A percentile compares a stretch with the other conserved stretches of the same genome.
These are phyloP conservation scores for Angophora floribunda DNA, from an alignment of 345 rosid species.

Conservation along the genomic window DNA sequence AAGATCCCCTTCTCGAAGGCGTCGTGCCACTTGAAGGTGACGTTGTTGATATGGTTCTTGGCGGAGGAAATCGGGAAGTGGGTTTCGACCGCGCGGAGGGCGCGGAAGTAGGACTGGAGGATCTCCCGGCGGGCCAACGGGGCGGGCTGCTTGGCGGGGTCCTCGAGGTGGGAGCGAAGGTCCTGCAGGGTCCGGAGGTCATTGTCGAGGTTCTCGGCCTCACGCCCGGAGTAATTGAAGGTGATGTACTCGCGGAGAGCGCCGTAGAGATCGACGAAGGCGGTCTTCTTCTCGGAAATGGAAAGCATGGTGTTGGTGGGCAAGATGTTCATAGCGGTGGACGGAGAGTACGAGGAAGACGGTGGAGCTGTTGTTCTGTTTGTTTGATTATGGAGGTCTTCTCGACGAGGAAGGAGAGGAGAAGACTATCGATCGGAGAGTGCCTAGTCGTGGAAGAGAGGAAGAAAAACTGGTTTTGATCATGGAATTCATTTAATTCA, in stretches of 20 bases:
- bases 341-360: slow-evolving; percentile 10
- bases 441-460: too few relatives aligned
- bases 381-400: too few relatives aligned
- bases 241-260: slow-evolving; percentile 79
- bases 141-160: slow-evolving; percentile 62
- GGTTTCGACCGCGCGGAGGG: slow-evolving; percentile 73
- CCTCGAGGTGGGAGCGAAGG: slow-evolving; percentile 72
- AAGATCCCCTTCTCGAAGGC: slow-evolving; percentile 49
- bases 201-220: slow-evolving; percentile 81
- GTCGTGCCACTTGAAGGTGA: slow-evolving; percentile 76
- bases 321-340: slow-evolving; percentile 5
- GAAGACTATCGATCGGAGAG: neutral
- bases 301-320: slow-evolving; percentile 75
- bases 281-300: slow-evolving; percentile 79
- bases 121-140: slow-evolving; percentile 67
- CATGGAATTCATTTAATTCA: too few relatives aligned
- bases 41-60: slow-evolving; percentile 57
- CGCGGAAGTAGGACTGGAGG: slow-evolving; percentile 54
- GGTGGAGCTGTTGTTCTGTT: too few relatives aligned
- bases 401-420: too few relatives aligned
- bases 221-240: slow-evolving; percentile 79
- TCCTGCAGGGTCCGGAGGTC: slow-evolving; percentile 65
- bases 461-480: too few relatives aligned
- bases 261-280: slow-evolving; percentile 64
- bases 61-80: slow-evolving; percentile 91